phyloP scores from a whole-genome alignment of 257 asterid species.

The Perilla frutescens region DNA sequence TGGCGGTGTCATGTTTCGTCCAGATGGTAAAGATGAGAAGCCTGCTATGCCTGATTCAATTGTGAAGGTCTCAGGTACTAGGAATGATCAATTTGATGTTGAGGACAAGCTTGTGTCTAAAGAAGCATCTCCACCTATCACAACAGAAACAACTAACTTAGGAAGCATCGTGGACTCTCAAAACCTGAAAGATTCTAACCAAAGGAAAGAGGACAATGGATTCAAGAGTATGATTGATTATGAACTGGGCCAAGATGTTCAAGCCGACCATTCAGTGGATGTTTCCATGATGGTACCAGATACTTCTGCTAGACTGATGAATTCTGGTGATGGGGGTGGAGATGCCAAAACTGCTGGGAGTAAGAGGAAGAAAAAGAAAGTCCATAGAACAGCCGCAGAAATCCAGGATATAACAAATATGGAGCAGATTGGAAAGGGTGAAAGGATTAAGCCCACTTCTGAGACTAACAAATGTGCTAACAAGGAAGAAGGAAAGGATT shows the following conservation, averaged over 20 bases:
- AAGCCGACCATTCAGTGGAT: constrained; percentile 27
- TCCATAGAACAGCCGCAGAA: constrained; percentile 37
- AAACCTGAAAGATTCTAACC: constrained; percentile 26
- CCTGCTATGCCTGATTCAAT: constrained; percentile 14
- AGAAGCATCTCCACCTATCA: constrained; percentile 33
- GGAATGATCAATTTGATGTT: constrained; percentile 35
- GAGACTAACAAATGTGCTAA: constrained; percentile 23
- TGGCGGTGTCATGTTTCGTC: neutral
- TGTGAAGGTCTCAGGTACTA: constrained; percentile 33
- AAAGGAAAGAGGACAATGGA: neutral
- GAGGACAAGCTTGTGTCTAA: constrained; percentile 29
- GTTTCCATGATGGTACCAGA: constrained; percentile 34
- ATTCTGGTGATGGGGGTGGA: constrained; percentile 33
- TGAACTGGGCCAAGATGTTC: constrained; percentile 36
- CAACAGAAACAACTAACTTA: constrained; percentile 26
- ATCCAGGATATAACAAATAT: constrained; percentile 38
- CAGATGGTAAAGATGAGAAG: constrained; percentile 20
- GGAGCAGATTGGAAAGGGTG: constrained; percentile 40
- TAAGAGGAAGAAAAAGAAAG: constrained; percentile 51
- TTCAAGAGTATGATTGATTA: constrained; percentile 26
- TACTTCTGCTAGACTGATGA: constrained; percentile 34
- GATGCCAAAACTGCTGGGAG: constrained; percentile 40
- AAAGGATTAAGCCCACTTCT: constrained; percentile 26
- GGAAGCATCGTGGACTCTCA: constrained; percentile 27
- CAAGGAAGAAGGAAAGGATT: constrained; percentile 29